Base-by-base conservation (phyloP, 73 alveolate genomes). In the Blepharisma stoltei region DNA sequence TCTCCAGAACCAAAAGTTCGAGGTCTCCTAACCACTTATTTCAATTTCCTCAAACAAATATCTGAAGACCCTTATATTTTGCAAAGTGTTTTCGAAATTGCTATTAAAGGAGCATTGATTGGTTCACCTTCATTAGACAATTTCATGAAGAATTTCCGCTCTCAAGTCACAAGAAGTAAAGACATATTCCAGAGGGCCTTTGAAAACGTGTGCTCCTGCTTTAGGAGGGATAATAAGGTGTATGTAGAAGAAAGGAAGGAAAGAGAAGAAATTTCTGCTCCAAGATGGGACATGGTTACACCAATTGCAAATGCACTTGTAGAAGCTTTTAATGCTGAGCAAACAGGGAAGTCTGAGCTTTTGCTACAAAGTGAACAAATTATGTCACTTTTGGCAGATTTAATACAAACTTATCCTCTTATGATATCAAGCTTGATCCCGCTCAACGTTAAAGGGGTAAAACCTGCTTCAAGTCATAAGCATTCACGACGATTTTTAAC, bases 31-130 rank as follows among this genome's bases (percentile, higher is more conserved):
- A 25, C 46, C 2, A 18, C 49, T 25, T 32, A 32, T 32, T 32
- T 32, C 41, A 25, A 25, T 11, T 38, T 60, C 45, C 37, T 60
- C 73, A 60, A 25, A 38, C 73, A 60, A 25, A 8, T 60, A n/a
- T 60, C 46, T 25, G 73, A 60, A 60, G 73, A 60, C 73, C 73
- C 73, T 18, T 60, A 9, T 25, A 60, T 60, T 38, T 38, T 60
- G 18, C 73, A 60, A 60, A 18, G 48, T 2, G 2, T 38, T 14
- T 60, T 60, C 73, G 73, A 60, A 25, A 60, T 60, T n/a, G 14
- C 73, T 25, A 8, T 60, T 25, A n/a, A 14, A 8, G n/a, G 18
- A 14, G 38, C 73, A 0, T 8, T 25, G 11, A 38, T 8, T 8
- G 23, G 45, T 18, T 14, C 14, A 5, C 38, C 46, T 8, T 25